phyloP scores from a whole-genome alignment of 305 asterid species.

The Monarda citriodora region DNA sequence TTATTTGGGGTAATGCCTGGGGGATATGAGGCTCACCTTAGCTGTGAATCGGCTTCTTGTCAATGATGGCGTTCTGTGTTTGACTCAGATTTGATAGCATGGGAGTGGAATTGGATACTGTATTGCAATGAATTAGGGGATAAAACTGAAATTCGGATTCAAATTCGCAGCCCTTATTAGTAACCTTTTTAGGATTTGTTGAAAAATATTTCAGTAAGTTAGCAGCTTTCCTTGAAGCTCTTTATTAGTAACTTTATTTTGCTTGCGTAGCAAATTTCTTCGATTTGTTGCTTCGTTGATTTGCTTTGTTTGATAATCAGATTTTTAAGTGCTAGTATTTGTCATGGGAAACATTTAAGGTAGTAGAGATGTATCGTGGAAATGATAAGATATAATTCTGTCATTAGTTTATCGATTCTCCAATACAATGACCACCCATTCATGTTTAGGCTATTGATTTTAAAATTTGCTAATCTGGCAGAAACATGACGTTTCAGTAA shows the following conservation, averaged over 20 bases:
- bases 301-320: conserved; percentile 8
- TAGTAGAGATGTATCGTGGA: neutral
- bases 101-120: neutral
- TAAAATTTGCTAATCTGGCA: conserved; percentile 11
- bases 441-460: neutral
- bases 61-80: neutral
- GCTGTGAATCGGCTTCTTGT: conserved; percentile 3
- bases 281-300: conserved; percentile 3
- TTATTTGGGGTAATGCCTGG: conserved; percentile 6
- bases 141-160: neutral
- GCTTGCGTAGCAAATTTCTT: conserved; percentile 5
- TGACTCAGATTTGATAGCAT: conserved; percentile 6
- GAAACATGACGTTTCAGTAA: conserved; percentile 16
- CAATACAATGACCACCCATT: neutral
- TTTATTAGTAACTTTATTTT: conserved; percentile 5
- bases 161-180: conserved; percentile 1
- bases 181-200: neutral
- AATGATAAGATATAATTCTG: neutral
- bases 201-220: neutral
- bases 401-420: conserved; percentile 2
- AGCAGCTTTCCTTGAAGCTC: conserved; percentile 1
- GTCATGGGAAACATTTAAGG: neutral
- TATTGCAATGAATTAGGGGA: conserved; percentile 12
- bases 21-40: conserved; percentile 13
- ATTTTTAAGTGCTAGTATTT: neutral